A percentile compares a stretch with the other conserved stretches of the same genome.
These are phyloP conservation scores for Austropuccinia psidii DNA, from an alignment of 1,284 basidiomycete species.

Conservation along the genomic window DNA sequence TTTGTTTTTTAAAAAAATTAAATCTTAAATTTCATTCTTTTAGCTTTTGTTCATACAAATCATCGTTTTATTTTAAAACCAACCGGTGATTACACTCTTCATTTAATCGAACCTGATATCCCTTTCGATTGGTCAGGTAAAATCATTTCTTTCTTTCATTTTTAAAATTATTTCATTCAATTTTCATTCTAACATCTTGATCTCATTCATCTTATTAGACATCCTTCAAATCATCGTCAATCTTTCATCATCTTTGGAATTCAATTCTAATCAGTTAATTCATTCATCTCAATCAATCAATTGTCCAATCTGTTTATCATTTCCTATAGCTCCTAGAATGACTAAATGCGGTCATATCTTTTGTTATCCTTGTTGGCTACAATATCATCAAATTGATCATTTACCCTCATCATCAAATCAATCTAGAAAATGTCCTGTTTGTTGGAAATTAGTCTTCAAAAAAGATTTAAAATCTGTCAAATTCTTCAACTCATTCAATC, in stretches of 20 bases:
- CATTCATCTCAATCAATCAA: slow-evolving; percentile 46
- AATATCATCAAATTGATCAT: slow-evolving; percentile 77
- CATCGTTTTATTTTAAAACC: slow-evolving; percentile 91
- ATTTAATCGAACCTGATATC: slow-evolving; percentile 80
- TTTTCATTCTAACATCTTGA: background rate
- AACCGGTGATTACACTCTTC: slow-evolving; percentile 79
- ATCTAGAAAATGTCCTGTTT: slow-evolving; percentile 80
- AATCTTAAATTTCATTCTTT: slow-evolving; percentile 55
- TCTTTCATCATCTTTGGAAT: slow-evolving; percentile 52
- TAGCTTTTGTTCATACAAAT: slow-evolving; percentile 74
- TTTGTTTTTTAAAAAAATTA: too few relatives aligned
- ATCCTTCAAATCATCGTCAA: slow-evolving; percentile 91
- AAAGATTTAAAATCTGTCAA: slow-evolving; percentile 85
- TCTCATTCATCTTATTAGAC: slow-evolving; percentile 93
- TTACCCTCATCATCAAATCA: slow-evolving; percentile 64
- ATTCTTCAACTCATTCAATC: slow-evolving; percentile 49
- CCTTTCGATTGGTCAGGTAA: slow-evolving; percentile 32
- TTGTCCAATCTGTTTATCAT: slow-evolving; percentile 90
- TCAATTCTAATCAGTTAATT: slow-evolving; percentile 37
- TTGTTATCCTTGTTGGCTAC: slow-evolving; percentile 51
- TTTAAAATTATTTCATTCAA: background rate
- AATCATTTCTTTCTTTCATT: background rate
- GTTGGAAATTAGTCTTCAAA: slow-evolving; percentile 84
- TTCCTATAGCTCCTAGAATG: slow-evolving; percentile 87
- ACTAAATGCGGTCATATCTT: slow-evolving; percentile 90